Percentiles rank a stretch among this genome's conserved stretches.
These are phyloP conservation scores for Sphaerostilbella broomeana DNA, from an alignment of 2,329 filamentous ascomycete species.

Conservation along the genomic window DNA sequence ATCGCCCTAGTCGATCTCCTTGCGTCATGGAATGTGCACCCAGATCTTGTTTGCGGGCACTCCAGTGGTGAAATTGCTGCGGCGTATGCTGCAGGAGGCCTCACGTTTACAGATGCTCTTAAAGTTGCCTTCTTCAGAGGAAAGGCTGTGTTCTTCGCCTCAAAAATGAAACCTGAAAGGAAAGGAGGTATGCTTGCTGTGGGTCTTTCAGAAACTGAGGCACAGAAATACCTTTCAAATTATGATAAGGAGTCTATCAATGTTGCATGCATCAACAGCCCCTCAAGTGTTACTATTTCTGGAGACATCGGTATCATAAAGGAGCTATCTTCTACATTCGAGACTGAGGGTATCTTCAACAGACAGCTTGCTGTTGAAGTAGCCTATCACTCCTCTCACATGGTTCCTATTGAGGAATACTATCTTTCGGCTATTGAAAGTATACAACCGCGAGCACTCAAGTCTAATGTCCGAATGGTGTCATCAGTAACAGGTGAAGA, in stretches of 20 bases:
- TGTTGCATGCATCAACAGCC: slow-evolving; percentile 14
- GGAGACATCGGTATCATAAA: slow-evolving; percentile 24
- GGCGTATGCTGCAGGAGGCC: slow-evolving; percentile 24
- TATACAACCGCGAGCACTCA: slow-evolving; percentile 6
- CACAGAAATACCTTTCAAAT: slow-evolving; percentile 6
- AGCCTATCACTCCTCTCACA: slow-evolving; percentile 33
- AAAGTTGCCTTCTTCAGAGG: slow-evolving; percentile 15
- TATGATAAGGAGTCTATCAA: slow-evolving; percentile 6
- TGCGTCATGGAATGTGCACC: slow-evolving; percentile 23
- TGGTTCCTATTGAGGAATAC: slow-evolving; percentile 19
- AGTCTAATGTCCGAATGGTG: slow-evolving; percentile 13
- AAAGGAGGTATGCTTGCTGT: slow-evolving; percentile 10
- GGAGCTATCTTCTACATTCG: slow-evolving; percentile 26
- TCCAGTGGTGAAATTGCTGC: slow-evolving; percentile 36
- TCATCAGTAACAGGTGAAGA: slow-evolving; percentile 6
- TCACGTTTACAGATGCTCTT: slow-evolving; percentile 23
- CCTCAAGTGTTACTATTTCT: slow-evolving; percentile 14
- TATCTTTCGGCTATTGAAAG: slow-evolving; percentile 19
- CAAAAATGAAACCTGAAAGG: slow-evolving; percentile 1
- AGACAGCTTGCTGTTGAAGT: slow-evolving; percentile 38
- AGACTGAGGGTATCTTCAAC: slow-evolving; percentile 37
- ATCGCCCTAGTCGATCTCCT: slow-evolving; percentile 34
- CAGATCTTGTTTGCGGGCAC: slow-evolving; percentile 29
- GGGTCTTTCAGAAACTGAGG: slow-evolving; percentile 10
- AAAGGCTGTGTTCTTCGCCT: slow-evolving; percentile 5